These are phyloP conservation scores for Ceratocystis ficicola DNA, from an alignment of 2,329 filamentous ascomycete genomes.

Conservation along the genomic window DNA sequence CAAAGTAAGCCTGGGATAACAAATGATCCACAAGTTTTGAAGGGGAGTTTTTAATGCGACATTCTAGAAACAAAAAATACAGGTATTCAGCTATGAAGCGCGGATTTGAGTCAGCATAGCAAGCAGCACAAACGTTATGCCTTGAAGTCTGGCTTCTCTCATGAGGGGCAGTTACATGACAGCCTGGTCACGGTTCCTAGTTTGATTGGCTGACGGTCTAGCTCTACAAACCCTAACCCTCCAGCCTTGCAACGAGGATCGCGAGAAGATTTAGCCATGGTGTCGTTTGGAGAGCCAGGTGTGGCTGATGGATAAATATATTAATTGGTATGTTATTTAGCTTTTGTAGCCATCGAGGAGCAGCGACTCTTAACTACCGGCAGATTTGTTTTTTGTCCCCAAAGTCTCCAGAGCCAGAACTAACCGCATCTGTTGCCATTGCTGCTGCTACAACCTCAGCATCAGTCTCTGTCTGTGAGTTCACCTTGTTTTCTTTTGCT, in stretches of 20 bases:
- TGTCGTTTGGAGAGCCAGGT: not conserved
- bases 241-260: constrained; percentile 8
- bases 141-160: not conserved
- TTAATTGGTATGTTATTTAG: not conserved
- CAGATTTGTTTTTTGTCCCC: constrained; percentile 19
- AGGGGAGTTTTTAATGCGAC: not conserved
- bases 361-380: no score
- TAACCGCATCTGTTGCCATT: constrained; percentile 24
- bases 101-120: not conserved
- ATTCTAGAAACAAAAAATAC: constrained; percentile 3
- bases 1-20: not conserved
- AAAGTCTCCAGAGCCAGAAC: not conserved
- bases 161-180: constrained; percentile 9
- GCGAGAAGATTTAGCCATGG: not conserved
- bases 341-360: not conserved
- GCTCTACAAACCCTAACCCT: not conserved
- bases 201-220: constrained; percentile 4
- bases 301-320: not conserved
- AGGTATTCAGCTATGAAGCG: not conserved
- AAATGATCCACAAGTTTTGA: not conserved
- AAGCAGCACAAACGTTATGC: not conserved
- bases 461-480: constrained; percentile 40
- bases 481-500: constrained; percentile 41
- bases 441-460: constrained; percentile 34
- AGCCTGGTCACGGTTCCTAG: constrained; percentile 13